Evolutionary conservation across 441 rosid genomes (phyloP).

Genomic region (Raphanus hybrid): DNA sequence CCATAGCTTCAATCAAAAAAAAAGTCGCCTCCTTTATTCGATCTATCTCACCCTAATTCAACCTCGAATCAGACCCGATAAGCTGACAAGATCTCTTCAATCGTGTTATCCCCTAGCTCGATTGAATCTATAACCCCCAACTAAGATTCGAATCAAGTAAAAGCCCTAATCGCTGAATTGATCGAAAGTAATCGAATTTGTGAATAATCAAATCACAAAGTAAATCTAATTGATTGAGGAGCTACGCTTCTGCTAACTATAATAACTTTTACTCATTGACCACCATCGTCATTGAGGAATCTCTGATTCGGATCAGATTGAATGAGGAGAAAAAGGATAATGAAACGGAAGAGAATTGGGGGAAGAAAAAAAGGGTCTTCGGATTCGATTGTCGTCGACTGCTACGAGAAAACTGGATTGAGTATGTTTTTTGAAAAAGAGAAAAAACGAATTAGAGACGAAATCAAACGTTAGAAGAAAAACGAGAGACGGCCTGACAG

Average conservation of each 20-base stretch:
- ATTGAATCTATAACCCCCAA: neutral
- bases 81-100: neutral
- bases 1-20: conserved; percentile 48
- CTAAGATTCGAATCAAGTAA: neutral
- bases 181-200: neutral
- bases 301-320: conserved; percentile 33
- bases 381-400: conserved; percentile 25
- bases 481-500: conserved; percentile 31
- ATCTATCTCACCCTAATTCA: neutral
- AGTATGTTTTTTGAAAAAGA: conserved; percentile 4
- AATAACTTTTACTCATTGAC: conserved; percentile 9
- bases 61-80: neutral
- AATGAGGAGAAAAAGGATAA: neutral
- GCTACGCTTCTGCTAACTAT: conserved; percentile 15
- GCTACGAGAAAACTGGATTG: conserved; percentile 24
- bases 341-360: neutral
- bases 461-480: conserved; percentile 29
- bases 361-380: neutral
- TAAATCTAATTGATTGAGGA: conserved; percentile 13
- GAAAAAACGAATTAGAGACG: conserved; percentile 31
- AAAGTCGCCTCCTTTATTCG: neutral
- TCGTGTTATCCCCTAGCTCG: neutral
- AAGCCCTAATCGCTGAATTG: neutral
- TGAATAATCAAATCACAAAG: neutral
- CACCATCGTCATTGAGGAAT: conserved; percentile 7